Percentiles rank a stretch among this genome's conserved stretches.
phyloP scores from a whole-genome alignment of 352 stramenopile genomes.

The Phytophthora tentaculata region DNA sequence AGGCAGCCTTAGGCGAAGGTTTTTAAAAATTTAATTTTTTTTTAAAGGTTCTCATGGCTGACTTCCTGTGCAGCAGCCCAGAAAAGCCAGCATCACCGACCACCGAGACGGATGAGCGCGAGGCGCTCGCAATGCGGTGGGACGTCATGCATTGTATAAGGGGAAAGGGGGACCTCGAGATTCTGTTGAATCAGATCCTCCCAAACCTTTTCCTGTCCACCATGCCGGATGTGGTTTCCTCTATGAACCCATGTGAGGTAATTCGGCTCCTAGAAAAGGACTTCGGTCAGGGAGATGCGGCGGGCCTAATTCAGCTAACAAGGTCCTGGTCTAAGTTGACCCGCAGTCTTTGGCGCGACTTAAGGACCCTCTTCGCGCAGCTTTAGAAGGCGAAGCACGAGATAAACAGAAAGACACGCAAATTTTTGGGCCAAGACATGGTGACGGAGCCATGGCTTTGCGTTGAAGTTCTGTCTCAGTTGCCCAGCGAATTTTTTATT shows the following conservation, averaged over 20 bases:
- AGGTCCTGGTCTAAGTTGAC: slow-evolving; percentile 4
- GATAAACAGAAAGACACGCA: slow-evolving; percentile 18
- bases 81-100: neutral
- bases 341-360: neutral
- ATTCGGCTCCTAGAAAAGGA: slow-evolving; percentile 9
- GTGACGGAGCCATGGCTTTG: slow-evolving; percentile 19
- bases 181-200: slow-evolving; percentile 19
- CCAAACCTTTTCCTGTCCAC: slow-evolving; percentile 13
- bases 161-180: slow-evolving; percentile 7
- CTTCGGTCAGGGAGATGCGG: slow-evolving; percentile 2
- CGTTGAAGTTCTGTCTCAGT: slow-evolving; percentile 6
- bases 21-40: no score
- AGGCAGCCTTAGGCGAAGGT: no score
- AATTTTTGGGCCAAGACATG: slow-evolving; percentile 6
- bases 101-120: neutral
- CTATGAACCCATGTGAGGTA: slow-evolving; percentile 20
- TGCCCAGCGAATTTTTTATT: slow-evolving; percentile 24
- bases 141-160: slow-evolving; percentile 8
- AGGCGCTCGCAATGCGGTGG: slow-evolving; percentile 14
- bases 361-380: slow-evolving; percentile 9
- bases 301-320: slow-evolving; percentile 6
- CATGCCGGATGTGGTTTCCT: slow-evolving; percentile 11
- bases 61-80: slow-evolving; percentile 10
- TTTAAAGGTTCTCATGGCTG: slow-evolving; percentile 17
- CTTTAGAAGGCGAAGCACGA: slow-evolving; percentile 19